Base-by-base conservation (phyloP, 164 flowering plant species). In the Berberis vulgaris region DNA sequence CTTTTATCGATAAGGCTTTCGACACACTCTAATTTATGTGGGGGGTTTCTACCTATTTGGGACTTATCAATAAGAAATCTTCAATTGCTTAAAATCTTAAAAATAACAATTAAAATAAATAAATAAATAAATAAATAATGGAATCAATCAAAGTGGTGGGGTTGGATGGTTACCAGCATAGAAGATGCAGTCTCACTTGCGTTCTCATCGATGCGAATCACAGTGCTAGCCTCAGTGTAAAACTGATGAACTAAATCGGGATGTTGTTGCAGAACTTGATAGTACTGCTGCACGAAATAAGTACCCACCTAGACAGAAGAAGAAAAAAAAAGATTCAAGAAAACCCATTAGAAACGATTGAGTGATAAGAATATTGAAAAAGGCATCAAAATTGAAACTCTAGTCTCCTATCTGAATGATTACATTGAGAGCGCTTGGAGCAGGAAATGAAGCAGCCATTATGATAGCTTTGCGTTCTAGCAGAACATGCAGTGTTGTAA, bases 221-320 rank as follows among this genome's bases (percentile, higher is more conserved):
- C 83, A n/a, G 97, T 81, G 70, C 98, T 94, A 10, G 85, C 75
- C 61, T 88, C 95, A 9, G 84, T 79, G 68, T 90, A 93, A 66
- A 90, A 89, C 75, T 88, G 95, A 75, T 90, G 83, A 45, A 81
- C 87, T n/a, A 67, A 74, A 11, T 84, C 92, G 0, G 93, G 92
- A 65, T 84, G 83, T 49, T 81, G 84, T 70, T 86, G 85, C 64
- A 90, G 78, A 53, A 90, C 76, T 47, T 82, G 83, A 60, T 93
- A 90, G 65, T 93, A 93, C 77, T 93, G 96, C 57, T 79, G 79
- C 64, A 86, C 89, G 65, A 92, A 92, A 71, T 83, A 92, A 5
- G 91, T 72, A 6, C 98, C 98, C 41, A 92, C 85, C 98, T 91
- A 60, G 3, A 63, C 71, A 57, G 45, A 13, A 26, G 46, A 42